Evolutionary conservation across 2,329 filamentous ascomycete species (phyloP), one percentile per base, ranked within the genome.

Genomic region (Alternaria sp.): DNA sequence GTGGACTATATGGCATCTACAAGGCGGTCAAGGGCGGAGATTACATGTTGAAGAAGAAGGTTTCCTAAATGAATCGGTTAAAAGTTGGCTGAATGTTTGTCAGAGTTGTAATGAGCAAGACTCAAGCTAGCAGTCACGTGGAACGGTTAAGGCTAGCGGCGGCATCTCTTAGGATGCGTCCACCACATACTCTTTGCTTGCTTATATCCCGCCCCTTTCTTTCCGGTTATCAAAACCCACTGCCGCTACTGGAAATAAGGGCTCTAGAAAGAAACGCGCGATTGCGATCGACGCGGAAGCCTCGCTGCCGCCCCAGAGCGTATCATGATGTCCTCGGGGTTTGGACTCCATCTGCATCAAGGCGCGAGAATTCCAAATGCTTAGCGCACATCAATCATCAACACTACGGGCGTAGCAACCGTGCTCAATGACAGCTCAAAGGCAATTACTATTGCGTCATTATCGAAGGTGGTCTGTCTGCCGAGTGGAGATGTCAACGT

Each of bases 1-100:
- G 73, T 34, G 78, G 77, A 0, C 33, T 79, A 13, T 80, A 79
- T 66, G 78, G 78, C 1, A 70, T 79, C 2, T 72, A 67, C n/a
- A 77, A 74, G 56, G 74, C 76, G 42, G 41, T 78, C 1, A 49
- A 60, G 21, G 73, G 74, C 0, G 71, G 68, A 5, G 74, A 77
- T 39, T 77, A 75, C 31, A 56, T 77, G 41, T 33, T 77, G 39
- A 65, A 66, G 56, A 71, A 68, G 56, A 69, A 72, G 56, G 56
- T 23, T 14, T 51, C 36, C 17, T 51, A 41, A 36, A 13, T 4
- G 54, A 40, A 31, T 34, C 13, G 28, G 26, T 28, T 28, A 8
- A 49, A 28, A 5, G 6, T 21, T 37, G 7, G 40, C 17, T 13
- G 33, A 21, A 34, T 50, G 14, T 11, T 34, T 31, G 11, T 23